Percentiles rank a stretch among this genome's conserved stretches.
phyloP scores from a whole-genome alignment of 805 yeast species.

The Sugiyamaella floridensis region DNA sequence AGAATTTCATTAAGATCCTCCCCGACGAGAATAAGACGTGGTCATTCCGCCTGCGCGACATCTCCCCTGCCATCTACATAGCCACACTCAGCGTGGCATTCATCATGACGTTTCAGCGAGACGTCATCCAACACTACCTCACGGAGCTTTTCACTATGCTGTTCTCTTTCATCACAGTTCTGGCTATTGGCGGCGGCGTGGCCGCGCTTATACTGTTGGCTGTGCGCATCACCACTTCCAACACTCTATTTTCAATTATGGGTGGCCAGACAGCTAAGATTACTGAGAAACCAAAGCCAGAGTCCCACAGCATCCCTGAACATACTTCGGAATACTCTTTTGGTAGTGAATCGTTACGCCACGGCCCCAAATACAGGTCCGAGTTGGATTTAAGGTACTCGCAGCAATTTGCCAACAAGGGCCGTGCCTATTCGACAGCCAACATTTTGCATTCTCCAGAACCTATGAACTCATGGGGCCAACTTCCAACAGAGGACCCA shows the following conservation, averaged over 20 bases:
- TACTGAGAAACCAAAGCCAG: background rate
- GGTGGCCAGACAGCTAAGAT: background rate
- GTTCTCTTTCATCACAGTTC: conserved; percentile 8
- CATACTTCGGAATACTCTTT: background rate
- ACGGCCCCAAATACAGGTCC: background rate
- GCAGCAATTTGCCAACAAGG: background rate
- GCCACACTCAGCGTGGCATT: conserved; percentile 17
- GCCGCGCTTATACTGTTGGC: conserved; percentile 9
- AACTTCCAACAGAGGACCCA: background rate
- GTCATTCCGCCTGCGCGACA: conserved; percentile 2
- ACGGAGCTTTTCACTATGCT: conserved; percentile 9
- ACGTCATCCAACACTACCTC: conserved; percentile 13
- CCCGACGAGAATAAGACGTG: background rate
- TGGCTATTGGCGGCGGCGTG: conserved; percentile 8
- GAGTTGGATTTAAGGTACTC: background rate
- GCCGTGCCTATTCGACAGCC: background rate
- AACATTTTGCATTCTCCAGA: background rate
- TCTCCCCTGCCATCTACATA: conserved; percentile 18
- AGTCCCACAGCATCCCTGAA: background rate
- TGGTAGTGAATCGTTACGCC: background rate
- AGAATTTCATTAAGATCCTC: background rate
- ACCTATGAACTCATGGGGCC: background rate
- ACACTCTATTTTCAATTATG: background rate
- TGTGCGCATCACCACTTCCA: background rate
- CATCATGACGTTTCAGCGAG: conserved; percentile 15